Percentiles rank a stretch among this genome's conserved stretches.
These are phyloP conservation scores for Sicyos edulis DNA, from an alignment of 306 rosid species.

Conservation along the genomic window DNA sequence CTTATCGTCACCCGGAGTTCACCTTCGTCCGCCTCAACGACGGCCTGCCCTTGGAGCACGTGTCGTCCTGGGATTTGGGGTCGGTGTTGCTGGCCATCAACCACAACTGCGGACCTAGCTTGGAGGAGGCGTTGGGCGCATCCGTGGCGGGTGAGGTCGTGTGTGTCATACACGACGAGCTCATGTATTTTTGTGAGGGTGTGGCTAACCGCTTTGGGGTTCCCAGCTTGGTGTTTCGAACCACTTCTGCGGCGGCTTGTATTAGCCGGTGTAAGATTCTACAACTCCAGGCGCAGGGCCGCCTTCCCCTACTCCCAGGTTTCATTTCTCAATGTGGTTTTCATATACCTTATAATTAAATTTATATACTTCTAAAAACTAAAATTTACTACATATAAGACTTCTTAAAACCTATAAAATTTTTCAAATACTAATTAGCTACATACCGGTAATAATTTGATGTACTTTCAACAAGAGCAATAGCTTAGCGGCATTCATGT, in stretches of 20 bases:
- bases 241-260: background rate
- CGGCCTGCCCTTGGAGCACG: background rate
- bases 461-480: no score
- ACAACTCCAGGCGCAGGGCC: background rate
- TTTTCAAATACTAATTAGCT: no score
- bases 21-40: constrained; percentile 2
- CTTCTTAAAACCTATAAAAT: no score
- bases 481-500: no score
- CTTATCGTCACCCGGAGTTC: constrained; percentile 23
- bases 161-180: constrained; percentile 41
- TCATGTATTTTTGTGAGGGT: constrained; percentile 29
- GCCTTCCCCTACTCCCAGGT: background rate
- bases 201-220: constrained; percentile 29
- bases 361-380: no score
- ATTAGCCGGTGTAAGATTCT: background rate
- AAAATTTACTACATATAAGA: no score
- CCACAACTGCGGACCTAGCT: constrained; percentile 21
- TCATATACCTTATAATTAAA: no score
- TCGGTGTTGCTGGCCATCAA: constrained; percentile 6
- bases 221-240: constrained; percentile 2
- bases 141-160: constrained; percentile 5
- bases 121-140: constrained; percentile 17
- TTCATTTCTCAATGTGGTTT: no score
- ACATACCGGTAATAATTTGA: no score
- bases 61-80: background rate